These are phyloP conservation scores for Penicillium sp. DNA, from an alignment of 2,329 filamentous ascomycete species.

Conservation along the genomic window DNA sequence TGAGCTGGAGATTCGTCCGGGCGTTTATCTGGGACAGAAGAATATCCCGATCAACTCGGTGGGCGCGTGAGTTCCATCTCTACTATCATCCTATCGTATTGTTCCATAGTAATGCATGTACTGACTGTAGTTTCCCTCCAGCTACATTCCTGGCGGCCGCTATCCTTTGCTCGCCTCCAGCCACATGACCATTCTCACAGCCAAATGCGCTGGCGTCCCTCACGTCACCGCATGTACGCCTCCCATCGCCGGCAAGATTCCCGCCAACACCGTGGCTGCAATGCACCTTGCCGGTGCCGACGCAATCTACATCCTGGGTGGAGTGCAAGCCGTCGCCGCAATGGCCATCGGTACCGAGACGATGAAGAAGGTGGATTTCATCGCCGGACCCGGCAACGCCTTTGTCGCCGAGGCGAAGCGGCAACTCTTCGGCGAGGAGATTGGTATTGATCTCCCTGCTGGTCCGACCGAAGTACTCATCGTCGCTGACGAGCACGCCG, in stretches of 20 bases:
- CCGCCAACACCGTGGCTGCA: conserved; percentile 55
- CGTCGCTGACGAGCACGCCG: conserved; percentile 53
- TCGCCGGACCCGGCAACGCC: conserved; percentile 59
- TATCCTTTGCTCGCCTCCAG: conserved; percentile 59
- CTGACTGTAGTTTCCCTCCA: conserved; percentile 5
- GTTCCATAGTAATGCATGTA: background rate
- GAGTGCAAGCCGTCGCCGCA: conserved; percentile 57
- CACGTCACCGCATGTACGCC: conserved; percentile 57
- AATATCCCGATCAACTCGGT: conserved; percentile 54
- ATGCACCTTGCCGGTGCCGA: conserved; percentile 56
- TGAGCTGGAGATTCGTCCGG: conserved; percentile 55
- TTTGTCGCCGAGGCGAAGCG: conserved; percentile 61
- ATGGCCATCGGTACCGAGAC: conserved; percentile 58
- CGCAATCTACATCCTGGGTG: conserved; percentile 56
- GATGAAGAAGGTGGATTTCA: conserved; percentile 55
- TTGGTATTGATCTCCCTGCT: conserved; percentile 59
- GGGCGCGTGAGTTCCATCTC: conserved; percentile 46
- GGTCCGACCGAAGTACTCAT: conserved; percentile 59
- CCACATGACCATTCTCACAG: conserved; percentile 61
- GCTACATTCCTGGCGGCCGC: conserved; percentile 56
- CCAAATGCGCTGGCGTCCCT: conserved; percentile 58
- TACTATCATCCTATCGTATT: background rate
- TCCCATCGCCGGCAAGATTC: conserved; percentile 54
- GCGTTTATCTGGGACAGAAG: conserved; percentile 56
- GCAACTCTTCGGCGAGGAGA: conserved; percentile 55